Conservation (phyloP, 441 rosid species). For the Capsella rubella region DNA sequence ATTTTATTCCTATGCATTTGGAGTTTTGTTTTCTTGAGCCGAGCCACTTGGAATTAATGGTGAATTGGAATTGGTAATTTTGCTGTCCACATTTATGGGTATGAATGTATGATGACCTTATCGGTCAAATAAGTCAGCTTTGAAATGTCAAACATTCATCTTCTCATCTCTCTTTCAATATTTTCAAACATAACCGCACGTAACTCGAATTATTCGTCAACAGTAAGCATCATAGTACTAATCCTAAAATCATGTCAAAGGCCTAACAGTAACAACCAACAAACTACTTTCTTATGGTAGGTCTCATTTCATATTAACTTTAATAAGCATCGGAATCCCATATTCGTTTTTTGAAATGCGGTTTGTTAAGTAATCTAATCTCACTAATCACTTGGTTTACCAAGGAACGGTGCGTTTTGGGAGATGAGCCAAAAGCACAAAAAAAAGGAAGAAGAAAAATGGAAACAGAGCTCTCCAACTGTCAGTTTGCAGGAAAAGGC, state of each 20-base stretch:
- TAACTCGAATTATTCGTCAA: conserved; percentile 1
- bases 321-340: not conserved
- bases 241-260: conserved; percentile 1
- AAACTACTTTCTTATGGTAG: not conserved
- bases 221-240: conserved; percentile 5
- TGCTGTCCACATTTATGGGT: conserved; percentile 21
- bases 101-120: not conserved
- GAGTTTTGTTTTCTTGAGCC: not conserved
- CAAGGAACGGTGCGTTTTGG: conserved; percentile 26
- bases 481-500: conserved; percentile 46
- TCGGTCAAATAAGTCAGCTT: conserved; percentile 35
- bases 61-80: not conserved
- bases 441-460: conserved; percentile 15
- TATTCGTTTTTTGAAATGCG: not conserved
- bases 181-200: conserved; percentile 1
- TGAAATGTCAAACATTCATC: conserved; percentile 23
- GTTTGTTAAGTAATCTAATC: no score
- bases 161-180: not conserved
- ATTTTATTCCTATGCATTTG: not conserved
- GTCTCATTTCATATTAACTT: not conserved
- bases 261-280: not conserved
- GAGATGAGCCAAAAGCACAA: conserved; percentile 9
- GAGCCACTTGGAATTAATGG: conserved; percentile 5
- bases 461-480: conserved; percentile 44
- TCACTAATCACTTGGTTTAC: not conserved